A percentile compares a stretch with the other conserved stretches of the same genome.
These are phyloP conservation scores for Stylonectria norvegica DNA, from an alignment of 2,329 filamentous ascomycete species.

Conservation along the genomic window DNA sequence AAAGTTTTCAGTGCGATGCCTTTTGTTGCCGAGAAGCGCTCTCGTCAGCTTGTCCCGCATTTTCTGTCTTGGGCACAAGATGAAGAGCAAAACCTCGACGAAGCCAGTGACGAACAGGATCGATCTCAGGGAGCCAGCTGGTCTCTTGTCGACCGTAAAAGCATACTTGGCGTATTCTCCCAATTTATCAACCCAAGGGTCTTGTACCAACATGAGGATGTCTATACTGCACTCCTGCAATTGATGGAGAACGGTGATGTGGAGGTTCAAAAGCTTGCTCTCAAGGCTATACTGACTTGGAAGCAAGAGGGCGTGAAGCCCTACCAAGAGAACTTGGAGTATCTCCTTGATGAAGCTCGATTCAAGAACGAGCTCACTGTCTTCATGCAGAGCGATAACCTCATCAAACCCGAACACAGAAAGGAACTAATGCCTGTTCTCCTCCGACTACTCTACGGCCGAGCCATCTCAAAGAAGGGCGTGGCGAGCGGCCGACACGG, in stretches of 20 bases:
- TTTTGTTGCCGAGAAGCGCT: constrained; percentile 77
- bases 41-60: constrained; percentile 78
- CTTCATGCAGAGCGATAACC: constrained; percentile 72
- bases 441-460: constrained; percentile 82
- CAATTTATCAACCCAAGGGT: constrained; percentile 85
- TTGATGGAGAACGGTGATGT: constrained; percentile 84
- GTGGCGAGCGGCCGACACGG: constrained; percentile 73
- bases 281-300: constrained; percentile 87
- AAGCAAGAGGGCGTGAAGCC: constrained; percentile 71
- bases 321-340: constrained; percentile 82
- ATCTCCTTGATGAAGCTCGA: constrained; percentile 82
- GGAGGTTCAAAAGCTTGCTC: constrained; percentile 79
- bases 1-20: constrained; percentile 73
- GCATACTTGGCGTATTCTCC: constrained; percentile 75
- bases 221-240: constrained; percentile 70
- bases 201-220: constrained; percentile 72
- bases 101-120: constrained; percentile 29
- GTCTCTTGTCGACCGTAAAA: constrained; percentile 78
- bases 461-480: constrained; percentile 79
- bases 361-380: constrained; percentile 94
- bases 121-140: constrained; percentile 48
- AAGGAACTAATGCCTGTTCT: constrained; percentile 77
- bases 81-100: constrained; percentile 39
- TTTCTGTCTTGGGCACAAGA: constrained; percentile 76
- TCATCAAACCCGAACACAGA: constrained; percentile 72